Evolutionary conservation across 2,329 filamentous ascomycete genomes (phyloP).

Genomic region (Alternaria sp.): DNA sequence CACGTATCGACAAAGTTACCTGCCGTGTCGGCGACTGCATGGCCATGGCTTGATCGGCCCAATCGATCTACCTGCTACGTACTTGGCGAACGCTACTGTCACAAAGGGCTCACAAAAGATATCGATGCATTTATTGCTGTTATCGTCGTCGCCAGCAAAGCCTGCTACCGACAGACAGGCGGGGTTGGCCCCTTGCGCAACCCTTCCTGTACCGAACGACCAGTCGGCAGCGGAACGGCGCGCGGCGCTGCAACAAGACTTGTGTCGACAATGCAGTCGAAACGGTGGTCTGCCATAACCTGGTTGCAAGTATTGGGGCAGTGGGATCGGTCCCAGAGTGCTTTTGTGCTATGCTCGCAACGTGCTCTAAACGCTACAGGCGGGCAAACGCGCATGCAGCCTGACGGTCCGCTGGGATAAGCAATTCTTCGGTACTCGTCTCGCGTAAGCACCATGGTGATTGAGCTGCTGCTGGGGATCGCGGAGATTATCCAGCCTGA

Average conservation of each 20-base stretch:
- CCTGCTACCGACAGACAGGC: neutral
- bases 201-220: slow-evolving; percentile 8
- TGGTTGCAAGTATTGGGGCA: slow-evolving; percentile 1
- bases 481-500: slow-evolving; percentile 24
- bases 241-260: slow-evolving; percentile 26
- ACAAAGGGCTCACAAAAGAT: neutral
- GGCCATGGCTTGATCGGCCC: neutral
- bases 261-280: slow-evolving; percentile 20
- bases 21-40: slow-evolving; percentile 8
- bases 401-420: slow-evolving; percentile 16
- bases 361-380: slow-evolving; percentile 10
- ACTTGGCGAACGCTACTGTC: neutral
- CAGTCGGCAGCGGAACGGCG: slow-evolving; percentile 31
- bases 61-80: neutral
- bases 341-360: slow-evolving; percentile 3
- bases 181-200: slow-evolving; percentile 9
- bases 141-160: neutral
- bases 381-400: slow-evolving; percentile 22
- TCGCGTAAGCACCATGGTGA: slow-evolving; percentile 28
- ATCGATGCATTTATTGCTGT: neutral
- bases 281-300: slow-evolving; percentile 16
- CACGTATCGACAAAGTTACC: slow-evolving; percentile 4
- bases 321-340: slow-evolving; percentile 2
- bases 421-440: slow-evolving; percentile 20
- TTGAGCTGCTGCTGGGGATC: slow-evolving; percentile 15